Evolutionary conservation across 345 rosid genomes (phyloP).

Genomic region (Citrus australasica): DNA sequence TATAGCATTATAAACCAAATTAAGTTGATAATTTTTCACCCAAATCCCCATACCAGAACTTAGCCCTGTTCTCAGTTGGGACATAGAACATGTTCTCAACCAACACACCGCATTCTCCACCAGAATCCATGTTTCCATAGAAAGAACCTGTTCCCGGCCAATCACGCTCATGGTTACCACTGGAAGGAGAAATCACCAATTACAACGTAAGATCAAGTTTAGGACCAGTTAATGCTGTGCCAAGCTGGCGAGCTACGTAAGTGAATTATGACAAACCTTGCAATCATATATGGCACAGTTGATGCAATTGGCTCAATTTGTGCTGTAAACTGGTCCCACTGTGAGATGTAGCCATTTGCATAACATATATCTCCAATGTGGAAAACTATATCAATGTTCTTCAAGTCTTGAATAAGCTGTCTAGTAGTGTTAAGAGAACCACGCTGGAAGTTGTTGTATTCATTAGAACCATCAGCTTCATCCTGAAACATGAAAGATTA

Average conservation of each 20-base stretch:
- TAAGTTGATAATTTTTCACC: not conserved
- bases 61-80: conserved; percentile 64
- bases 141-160: conserved; percentile 75
- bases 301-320: conserved; percentile 74
- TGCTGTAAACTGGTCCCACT: conserved; percentile 80
- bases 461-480: conserved; percentile 67
- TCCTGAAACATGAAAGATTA: conserved; percentile 30
- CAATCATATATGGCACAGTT: conserved; percentile 66
- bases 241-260: not conserved
- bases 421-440: conserved; percentile 68
- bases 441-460: conserved; percentile 42
- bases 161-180: conserved; percentile 82
- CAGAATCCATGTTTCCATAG: conserved; percentile 56
- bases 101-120: conserved; percentile 79
- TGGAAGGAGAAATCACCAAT: conserved; percentile 18
- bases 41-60: conserved; percentile 43
- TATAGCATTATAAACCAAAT: not conserved
- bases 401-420: conserved; percentile 54
- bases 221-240: not conserved
- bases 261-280: conserved; percentile 40
- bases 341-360: conserved; percentile 71
- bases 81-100: conserved; percentile 72
- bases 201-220: not conserved
- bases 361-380: conserved; percentile 76
- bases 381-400: conserved; percentile 53